Conservation (phyloP, 139 green algal genomes). For the Yamagishiella unicocca region DNA sequence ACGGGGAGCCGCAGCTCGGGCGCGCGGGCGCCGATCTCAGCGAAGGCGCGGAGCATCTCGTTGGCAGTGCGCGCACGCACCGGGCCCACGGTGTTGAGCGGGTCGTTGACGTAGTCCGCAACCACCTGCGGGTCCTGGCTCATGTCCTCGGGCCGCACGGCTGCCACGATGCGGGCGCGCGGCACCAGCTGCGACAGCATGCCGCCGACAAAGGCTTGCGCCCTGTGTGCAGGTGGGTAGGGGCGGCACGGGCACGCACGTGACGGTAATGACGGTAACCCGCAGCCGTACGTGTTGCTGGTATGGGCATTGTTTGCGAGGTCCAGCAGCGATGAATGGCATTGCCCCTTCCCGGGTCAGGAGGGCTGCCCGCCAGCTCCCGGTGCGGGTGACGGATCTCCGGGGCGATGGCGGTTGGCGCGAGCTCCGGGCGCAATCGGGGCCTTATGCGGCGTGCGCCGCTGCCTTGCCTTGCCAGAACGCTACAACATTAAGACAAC, state of each 20-base stretch:
- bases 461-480: no score
- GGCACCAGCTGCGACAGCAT: conserved; percentile 72
- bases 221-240: conserved; percentile 44
- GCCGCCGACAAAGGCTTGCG: conserved; percentile 72
- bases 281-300: no score
- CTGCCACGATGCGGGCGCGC: conserved; percentile 72
- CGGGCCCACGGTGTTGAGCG: conserved; percentile 33
- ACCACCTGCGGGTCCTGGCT: conserved; percentile 61
- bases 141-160: conserved; percentile 74
- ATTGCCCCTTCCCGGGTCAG: no score
- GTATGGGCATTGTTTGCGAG: no score
- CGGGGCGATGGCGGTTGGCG: no score
- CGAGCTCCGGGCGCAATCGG: no score
- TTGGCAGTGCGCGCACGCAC: conserved; percentile 25
- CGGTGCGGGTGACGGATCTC: no score
- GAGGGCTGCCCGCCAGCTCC: no score
- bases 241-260: background rate
- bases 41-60: conserved; percentile 30
- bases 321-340: no score
- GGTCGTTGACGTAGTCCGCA: conserved; percentile 35
- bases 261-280: no score
- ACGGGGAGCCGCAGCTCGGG: conserved; percentile 48
- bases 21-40: background rate
- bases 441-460: no score
- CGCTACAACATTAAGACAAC: no score